A percentile compares a stretch with the other conserved stretches of the same genome.
Evolutionary conservation across 768 basidiomycete genomes (phyloP).

Genomic region (Lentinula edodes): DNA sequence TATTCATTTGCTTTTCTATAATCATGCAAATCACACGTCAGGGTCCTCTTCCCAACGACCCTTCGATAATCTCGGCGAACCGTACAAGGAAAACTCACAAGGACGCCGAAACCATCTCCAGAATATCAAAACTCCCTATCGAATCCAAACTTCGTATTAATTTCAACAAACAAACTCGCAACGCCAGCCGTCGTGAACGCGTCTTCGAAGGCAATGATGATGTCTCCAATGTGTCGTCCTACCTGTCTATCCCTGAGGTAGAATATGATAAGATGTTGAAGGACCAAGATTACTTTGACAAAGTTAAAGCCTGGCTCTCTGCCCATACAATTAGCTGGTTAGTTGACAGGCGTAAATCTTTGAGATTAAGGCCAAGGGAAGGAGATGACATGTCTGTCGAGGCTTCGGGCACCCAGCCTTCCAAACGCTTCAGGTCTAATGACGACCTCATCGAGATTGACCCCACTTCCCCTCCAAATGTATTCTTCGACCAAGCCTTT

Average conservation of each 20-base stretch:
- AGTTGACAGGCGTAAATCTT: neutral
- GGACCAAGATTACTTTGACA: neutral
- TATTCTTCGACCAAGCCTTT: neutral
- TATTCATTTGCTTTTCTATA: too few species aligned
- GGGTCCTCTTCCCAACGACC: neutral
- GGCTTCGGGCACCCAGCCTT: neutral
- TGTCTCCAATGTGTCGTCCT: too few species aligned
- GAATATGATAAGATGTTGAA: neutral
- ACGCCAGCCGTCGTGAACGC: neutral
- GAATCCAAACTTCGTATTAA: neutral
- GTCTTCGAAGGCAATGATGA: too few species aligned
- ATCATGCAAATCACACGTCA: neutral
- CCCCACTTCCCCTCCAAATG: neutral
- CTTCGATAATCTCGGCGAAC: neutral
- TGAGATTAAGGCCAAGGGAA: neutral
- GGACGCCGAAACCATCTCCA: neutral
- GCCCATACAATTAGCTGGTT: neutral
- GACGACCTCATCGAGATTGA: neutral
- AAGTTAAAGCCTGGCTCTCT: neutral
- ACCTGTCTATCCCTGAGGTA: too few species aligned
- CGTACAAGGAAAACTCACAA: neutral
- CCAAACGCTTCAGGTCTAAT: neutral
- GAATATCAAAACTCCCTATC: neutral
- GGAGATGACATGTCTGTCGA: neutral
- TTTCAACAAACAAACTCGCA: neutral